These are phyloP conservation scores for Fraxinus sp. DNA, from an alignment of 305 asterid species.

Conservation along the genomic window DNA sequence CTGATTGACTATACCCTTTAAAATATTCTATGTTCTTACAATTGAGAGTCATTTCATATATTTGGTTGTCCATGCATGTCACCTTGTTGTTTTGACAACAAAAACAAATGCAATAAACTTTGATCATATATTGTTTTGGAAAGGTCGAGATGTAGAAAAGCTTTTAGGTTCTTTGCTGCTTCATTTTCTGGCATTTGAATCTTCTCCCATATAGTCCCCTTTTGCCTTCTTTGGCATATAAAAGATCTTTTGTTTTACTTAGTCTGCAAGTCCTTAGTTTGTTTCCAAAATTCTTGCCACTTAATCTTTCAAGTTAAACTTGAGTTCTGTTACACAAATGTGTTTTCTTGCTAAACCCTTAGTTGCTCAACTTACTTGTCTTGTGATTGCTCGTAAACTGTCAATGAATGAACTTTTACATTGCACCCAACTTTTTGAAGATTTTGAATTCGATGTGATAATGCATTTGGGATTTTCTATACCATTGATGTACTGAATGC, in stretches of 20 bases:
- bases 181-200: background rate
- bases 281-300: constrained; percentile 1
- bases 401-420: background rate
- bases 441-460: background rate
- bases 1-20: constrained; percentile 8
- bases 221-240: background rate
- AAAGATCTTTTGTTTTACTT: constrained; percentile 14
- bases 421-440: background rate
- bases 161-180: background rate
- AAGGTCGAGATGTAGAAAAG: background rate
- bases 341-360: constrained; percentile 9
- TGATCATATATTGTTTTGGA: background rate
- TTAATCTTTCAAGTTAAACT: constrained; percentile 9
- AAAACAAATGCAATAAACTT: background rate
- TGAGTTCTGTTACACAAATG: background rate
- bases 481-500: background rate
- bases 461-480: background rate
- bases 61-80: background rate
- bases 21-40: background rate
- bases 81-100: background rate
- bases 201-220: background rate
- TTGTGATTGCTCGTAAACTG: constrained; percentile 15
- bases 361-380: constrained; percentile 14
- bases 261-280: constrained; percentile 9
- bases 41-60: background rate